Conservation (phyloP, 192 early-diverging fungal genomes). For the Linnemannia elongata region DNA sequence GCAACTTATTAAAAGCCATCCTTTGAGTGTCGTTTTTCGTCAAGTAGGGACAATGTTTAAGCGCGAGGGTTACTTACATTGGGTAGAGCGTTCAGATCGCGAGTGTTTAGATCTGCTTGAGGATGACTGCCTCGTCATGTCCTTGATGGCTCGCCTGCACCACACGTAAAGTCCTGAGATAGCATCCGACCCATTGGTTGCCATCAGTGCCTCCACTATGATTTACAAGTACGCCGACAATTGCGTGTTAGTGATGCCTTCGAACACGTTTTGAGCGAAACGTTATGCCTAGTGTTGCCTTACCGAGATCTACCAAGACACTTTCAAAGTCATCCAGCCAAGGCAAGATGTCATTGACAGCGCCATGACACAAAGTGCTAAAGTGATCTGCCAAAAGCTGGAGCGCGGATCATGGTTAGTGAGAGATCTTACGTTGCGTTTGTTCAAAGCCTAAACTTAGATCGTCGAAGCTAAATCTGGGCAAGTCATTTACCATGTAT, state of each 20-base stretch:
- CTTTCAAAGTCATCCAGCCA: slow-evolving; percentile 59
- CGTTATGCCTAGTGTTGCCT: background rate
- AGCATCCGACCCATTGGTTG: slow-evolving; percentile 34
- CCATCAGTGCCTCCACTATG: slow-evolving; percentile 49
- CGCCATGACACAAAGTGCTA: slow-evolving; percentile 44
- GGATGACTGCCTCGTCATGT: slow-evolving; percentile 33
- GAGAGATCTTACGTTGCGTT: too few relatives aligned
- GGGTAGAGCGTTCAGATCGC: slow-evolving; percentile 40
- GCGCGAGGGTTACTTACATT: slow-evolving; percentile 21
- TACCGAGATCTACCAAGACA: slow-evolving; percentile 56
- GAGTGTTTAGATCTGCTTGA: slow-evolving; percentile 39
- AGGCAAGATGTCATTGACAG: slow-evolving; percentile 37
- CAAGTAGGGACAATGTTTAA: background rate
- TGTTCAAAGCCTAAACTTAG: background rate
- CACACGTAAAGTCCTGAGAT: slow-evolving; percentile 58
- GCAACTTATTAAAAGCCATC: too few relatives aligned
- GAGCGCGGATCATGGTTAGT: background rate
- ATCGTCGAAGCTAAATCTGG: background rate
- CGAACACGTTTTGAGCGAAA: too few relatives aligned
- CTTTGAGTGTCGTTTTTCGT: too few relatives aligned
- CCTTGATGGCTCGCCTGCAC: slow-evolving; percentile 52
- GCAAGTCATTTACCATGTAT: slow-evolving; percentile 38
- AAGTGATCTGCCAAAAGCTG: slow-evolving; percentile 50
- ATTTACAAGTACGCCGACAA: too few relatives aligned
- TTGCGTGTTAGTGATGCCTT: too few relatives aligned